Conservation (phyloP, 257 asterid genomes). For the Cynanchum wilfordii region DNA sequence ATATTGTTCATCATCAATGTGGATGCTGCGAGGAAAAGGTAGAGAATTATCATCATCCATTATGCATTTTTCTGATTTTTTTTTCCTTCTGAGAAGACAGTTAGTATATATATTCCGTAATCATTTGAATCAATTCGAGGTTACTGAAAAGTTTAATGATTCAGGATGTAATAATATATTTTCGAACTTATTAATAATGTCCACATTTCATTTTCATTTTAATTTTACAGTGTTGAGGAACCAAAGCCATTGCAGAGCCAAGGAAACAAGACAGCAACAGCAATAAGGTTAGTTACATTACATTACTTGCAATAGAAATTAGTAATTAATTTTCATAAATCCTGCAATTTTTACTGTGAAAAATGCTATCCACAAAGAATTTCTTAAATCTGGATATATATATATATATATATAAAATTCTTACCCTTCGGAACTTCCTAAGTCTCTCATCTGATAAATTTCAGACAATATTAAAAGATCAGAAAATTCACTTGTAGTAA, state of each 20-base stretch:
- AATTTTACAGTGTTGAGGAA: conserved; percentile 26
- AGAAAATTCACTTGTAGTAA: not conserved
- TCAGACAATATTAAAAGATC: not conserved
- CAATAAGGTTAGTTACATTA: conserved; percentile 38
- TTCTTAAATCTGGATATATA: not conserved
- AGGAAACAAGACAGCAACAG: conserved; percentile 45
- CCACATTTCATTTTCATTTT: not conserved
- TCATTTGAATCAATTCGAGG: not conserved
- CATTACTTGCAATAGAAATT: not conserved
- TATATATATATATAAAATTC: not conserved
- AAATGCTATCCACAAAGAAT: not conserved
- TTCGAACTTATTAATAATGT: not conserved
- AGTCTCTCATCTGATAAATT: not conserved
- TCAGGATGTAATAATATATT: not conserved
- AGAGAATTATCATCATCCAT: not conserved
- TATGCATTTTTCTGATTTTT: not conserved
- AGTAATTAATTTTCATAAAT: no score
- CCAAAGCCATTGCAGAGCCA: conserved; percentile 27
- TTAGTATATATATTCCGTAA: not conserved
- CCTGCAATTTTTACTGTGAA: not conserved
- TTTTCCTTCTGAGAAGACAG: not conserved
- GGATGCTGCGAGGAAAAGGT: conserved; percentile 41
- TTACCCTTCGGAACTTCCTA: not conserved
- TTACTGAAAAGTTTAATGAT: not conserved
- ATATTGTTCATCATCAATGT: conserved; percentile 28